Evolutionary conservation across 495 filamentous ascomycete genomes (phyloP), one percentile per base, ranked within the genome.

Genomic region (Aspergillus sclerotiicarbonarius): DNA sequence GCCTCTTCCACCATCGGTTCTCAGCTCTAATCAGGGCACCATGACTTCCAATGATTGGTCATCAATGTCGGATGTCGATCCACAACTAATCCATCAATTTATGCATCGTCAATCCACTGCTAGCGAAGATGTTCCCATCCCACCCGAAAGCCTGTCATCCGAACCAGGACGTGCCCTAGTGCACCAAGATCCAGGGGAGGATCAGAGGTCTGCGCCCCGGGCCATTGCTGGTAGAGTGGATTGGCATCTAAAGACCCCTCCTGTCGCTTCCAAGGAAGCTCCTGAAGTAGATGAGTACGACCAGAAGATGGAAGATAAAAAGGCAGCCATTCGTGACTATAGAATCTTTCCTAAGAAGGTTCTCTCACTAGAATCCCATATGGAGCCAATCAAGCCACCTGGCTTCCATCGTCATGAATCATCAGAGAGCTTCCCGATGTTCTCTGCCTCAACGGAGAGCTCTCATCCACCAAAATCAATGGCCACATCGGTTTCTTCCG

Each of bases 351-450:
- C 77, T 1, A 81, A 78, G 54, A 78, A 74, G 43, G 52, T 76
- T 6, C 60, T 80, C 47, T 74, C 70, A 25, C 71, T 80, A 20
- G 78, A 79, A 43, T 64, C 75, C 20, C 62, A 71, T 25, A 58
- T 70, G 29, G 62, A 72, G 19, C 50, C 71, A 6, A 67, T 61
- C 16, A 67, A 75, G 39, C 70, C 73, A 35, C 62, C 75, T 19
- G 65, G 73, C 0, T 79, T 85, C 18, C 64, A 80, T 20, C 80
- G 88, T 19, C 86, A 88, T 47, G 86, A 91, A 60, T 95, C 91
- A 2, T 82, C 86, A 20, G 91, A 93, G 58, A 92, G 89, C 62
- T 90, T 90, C 61, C 83, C 87, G 32, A 84, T 94, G 76, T 91
- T 95, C 67, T 91, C 87, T n/a, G 81, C 86, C 8, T 92, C 90